Conservation (phyloP, 345 rosid genomes). For the Ceriops tagal region DNA sequence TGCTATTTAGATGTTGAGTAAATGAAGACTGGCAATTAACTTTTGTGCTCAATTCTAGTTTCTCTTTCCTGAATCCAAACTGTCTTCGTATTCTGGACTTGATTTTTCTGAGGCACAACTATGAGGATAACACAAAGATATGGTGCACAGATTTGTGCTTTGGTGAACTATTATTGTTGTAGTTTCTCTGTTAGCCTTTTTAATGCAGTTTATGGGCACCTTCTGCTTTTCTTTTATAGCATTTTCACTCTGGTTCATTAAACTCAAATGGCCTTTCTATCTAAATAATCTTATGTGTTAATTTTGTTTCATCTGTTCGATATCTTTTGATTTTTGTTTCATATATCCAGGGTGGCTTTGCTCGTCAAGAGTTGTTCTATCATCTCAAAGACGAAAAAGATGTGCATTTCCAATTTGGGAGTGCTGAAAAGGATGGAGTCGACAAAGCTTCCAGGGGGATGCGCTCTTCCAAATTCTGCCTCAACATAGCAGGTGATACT, state of each 20-base stretch:
- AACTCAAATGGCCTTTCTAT: not conserved
- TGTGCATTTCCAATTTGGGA: conserved; percentile 85
- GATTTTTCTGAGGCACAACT: not conserved
- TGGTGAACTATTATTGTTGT: not conserved
- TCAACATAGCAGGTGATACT: conserved; percentile 94
- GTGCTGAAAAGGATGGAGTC: conserved; percentile 60
- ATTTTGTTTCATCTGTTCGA: not conserved
- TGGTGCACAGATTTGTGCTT: not conserved
- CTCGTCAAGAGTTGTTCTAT: conserved; percentile 68
- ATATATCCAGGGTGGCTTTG: conserved; percentile 66
- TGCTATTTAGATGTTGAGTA: too few relatives aligned
- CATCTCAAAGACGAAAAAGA: conserved; percentile 75
- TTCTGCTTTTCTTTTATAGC: not conserved
- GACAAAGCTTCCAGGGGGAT: conserved; percentile 67
- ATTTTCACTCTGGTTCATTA: not conserved
- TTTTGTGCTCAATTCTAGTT: too few relatives aligned
- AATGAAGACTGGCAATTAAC: too few relatives aligned
- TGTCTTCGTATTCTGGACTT: too few relatives aligned
- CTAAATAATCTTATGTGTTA: not conserved
- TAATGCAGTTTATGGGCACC: not conserved
- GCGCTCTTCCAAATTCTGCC: conserved; percentile 85
- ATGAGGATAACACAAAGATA: not conserved
- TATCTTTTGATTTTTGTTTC: not conserved
- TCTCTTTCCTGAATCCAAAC: too few relatives aligned
- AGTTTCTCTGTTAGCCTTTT: not conserved